Evolutionary conservation across 176 grass and related monocot species (phyloP).

Genomic region (Puccinellia tenuiflora): DNA sequence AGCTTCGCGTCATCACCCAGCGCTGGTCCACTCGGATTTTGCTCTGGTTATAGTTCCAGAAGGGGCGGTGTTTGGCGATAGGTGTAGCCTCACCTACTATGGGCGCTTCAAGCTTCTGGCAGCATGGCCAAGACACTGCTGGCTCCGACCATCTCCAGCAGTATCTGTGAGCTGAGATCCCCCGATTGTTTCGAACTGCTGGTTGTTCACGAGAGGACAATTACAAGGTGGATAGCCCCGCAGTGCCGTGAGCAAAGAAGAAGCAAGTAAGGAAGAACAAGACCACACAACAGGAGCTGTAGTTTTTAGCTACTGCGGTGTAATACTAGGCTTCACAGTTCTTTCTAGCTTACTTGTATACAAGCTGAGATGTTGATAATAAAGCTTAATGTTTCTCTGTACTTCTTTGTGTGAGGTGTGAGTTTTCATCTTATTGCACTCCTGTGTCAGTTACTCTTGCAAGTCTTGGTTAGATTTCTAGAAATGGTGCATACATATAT

Average conservation of each 20-base stretch:
- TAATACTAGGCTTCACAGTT: conserved; percentile 20
- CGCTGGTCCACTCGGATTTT: conserved; percentile 67
- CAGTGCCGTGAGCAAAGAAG: conserved; percentile 37
- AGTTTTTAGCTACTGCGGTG: not conserved
- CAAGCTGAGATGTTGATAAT: conserved; percentile 26
- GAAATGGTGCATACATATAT: not conserved
- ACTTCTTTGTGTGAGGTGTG: not conserved
- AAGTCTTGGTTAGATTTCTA: not conserved
- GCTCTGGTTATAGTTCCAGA: conserved; percentile 46
- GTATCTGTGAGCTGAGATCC: not conserved
- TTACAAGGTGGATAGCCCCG: conserved; percentile 48
- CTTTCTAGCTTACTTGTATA: conserved; percentile 28
- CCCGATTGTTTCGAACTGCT: conserved; percentile 39
- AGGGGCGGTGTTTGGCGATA: not conserved
- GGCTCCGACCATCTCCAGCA: conserved; percentile 29
- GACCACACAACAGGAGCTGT: not conserved
- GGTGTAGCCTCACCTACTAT: conserved; percentile 35
- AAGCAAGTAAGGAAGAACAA: not conserved
- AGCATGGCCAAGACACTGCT: conserved; percentile 66
- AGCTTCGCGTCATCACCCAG: conserved; percentile 68
- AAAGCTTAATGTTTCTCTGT: not conserved
- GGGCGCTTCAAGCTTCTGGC: conserved; percentile 40
- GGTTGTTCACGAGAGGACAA: conserved; percentile 44
- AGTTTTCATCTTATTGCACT: not conserved
- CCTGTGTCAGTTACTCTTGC: not conserved